Base-by-base conservation (phyloP, 306 rosid species). In the Macrotyloma uniflorum region DNA sequence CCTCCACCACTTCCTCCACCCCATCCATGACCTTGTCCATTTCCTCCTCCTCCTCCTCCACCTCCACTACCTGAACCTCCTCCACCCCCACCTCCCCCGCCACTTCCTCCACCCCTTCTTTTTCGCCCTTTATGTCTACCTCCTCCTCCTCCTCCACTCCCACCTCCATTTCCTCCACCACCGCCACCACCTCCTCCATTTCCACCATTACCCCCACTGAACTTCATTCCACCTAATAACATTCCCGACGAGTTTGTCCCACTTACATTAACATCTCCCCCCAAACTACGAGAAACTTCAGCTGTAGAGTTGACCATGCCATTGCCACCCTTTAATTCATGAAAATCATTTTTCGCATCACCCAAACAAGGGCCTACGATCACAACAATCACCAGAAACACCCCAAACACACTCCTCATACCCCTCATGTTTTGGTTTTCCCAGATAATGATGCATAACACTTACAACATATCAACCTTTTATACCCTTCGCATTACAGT, bases 331-430 rank as follows among this genome's bases (percentile, higher is more conserved):
- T 3, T 49, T 28, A 3, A 47, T 50, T 38, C 70, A 1, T 28
- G 58, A 50, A 40, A 57, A 57, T 38, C 62, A 5, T 33, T 74
- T 51, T 65, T 46, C 38, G 50, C 86, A 82, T 74, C 62, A 30
- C 28, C 86, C 72, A 74, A 69, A 81, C 88, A 74, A 74, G 83
- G 70, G 28, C 72, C 66, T 26, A 53, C 28, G 16, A 70, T 7
- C 33, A 62, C 81, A 47, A 26, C 54, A 26, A 63, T 35, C 3
- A 81, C 30, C 53, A 84, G 1, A 80, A 80, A 4, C 59, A 81
- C 45, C 66, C 38, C 66, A 24, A 67, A 50, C 16, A 69, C 76
- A 61, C 78, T 68, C 74, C 33, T 57, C 26, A 23, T 1, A 12
- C 14, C 6, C 11, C 28, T 63, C 82, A 80, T 80, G 1, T 64